Percentiles rank a stretch among this genome's conserved stretches.
Conservation (phyloP, 1,139 yeast genomes). For the Blastobotrys capitulatus region DNA sequence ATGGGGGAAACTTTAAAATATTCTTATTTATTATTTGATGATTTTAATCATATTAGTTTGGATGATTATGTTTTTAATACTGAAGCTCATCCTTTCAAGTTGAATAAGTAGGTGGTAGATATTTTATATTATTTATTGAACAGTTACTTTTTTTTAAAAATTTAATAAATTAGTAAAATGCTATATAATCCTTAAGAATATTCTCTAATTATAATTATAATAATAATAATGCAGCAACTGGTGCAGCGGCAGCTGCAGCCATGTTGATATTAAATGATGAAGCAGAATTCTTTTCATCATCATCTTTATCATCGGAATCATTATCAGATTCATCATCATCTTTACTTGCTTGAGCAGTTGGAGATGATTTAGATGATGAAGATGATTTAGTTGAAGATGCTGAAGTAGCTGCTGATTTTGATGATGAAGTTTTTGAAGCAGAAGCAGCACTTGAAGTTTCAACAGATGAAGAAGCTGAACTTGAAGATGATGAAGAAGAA, state of each 20-base stretch:
- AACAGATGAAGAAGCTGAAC: background rate
- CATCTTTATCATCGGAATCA: background rate
- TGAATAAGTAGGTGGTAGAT: background rate
- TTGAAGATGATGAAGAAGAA: background rate
- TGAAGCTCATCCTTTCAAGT: constrained; percentile 71
- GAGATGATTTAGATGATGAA: background rate
- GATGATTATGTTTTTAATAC: constrained; percentile 72
- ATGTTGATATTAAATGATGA: background rate
- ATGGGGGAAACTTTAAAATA: constrained; percentile 89
- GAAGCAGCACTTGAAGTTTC: background rate
- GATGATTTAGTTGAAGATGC: background rate
- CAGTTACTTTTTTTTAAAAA: no score
- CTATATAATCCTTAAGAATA: no score
- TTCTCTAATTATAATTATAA: background rate
- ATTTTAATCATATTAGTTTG: constrained; percentile 50
- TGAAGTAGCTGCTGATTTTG: background rate
- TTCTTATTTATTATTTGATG: constrained; percentile 72
- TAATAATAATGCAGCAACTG: constrained; percentile 1
- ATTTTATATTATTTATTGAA: background rate
- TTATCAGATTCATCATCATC: background rate
- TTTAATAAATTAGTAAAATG: no score
- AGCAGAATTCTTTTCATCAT: background rate
- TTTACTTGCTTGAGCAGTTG: background rate
- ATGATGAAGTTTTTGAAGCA: background rate
- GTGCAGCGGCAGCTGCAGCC: background rate